Conservation (phyloP, 306 rosid genomes). For the Malus sylvestris region DNA sequence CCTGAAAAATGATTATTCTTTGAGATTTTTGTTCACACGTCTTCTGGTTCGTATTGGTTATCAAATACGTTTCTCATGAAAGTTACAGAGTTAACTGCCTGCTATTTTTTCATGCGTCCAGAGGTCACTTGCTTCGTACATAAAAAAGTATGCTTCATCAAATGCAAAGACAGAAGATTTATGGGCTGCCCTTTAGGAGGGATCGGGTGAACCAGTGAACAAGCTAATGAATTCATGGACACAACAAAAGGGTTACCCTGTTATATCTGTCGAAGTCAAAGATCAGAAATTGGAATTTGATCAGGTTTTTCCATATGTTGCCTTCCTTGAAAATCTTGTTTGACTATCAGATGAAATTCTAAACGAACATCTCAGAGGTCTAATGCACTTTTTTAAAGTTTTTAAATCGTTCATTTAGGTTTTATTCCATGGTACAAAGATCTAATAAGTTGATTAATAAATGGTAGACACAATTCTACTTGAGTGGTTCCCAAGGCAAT, state of each 20-base stretch:
- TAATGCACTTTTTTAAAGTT: background rate
- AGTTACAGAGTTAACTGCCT: background rate
- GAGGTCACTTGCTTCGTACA: constrained; percentile 88
- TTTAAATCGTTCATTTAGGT: background rate
- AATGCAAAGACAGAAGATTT: constrained; percentile 91
- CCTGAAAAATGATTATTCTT: too few relatives aligned
- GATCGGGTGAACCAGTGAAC: constrained; percentile 84
- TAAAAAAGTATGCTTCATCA: constrained; percentile 61
- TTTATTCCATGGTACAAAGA: constrained; percentile 1
- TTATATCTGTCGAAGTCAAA: constrained; percentile 57
- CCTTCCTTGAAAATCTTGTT: background rate
- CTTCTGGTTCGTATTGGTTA: too few relatives aligned
- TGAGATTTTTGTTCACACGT: too few relatives aligned
- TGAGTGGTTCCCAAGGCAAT: constrained; percentile 66
- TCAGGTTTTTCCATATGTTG: constrained; percentile 49
- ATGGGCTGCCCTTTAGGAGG: constrained; percentile 91
- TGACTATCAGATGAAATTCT: background rate
- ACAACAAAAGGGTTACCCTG: constrained; percentile 86
- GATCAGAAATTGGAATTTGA: constrained; percentile 65
- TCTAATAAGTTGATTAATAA: constrained; percentile 2
- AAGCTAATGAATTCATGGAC: constrained; percentile 89
- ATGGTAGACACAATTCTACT: constrained; percentile 71
- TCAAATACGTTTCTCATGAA: too few relatives aligned
- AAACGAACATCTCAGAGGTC: background rate
- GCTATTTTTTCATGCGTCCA: constrained; percentile 26